These are phyloP conservation scores for Cochlearia excelsa DNA, from an alignment of 345 rosid species.

Conservation along the genomic window DNA sequence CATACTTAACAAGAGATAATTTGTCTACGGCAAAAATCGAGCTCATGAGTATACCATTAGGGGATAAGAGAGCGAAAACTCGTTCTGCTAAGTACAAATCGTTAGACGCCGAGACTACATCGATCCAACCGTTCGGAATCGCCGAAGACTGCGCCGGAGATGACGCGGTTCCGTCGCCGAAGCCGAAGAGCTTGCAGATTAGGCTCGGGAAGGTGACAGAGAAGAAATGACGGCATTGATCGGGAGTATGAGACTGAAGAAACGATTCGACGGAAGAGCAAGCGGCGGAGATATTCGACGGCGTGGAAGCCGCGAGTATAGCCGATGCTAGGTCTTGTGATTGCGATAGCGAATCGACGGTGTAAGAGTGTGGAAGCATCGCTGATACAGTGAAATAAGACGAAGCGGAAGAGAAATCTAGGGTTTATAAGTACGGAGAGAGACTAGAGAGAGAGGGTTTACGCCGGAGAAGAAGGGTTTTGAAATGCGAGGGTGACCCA, in stretches of 20 bases:
- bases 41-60: slow-evolving; percentile 53
- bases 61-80: slow-evolving; percentile 58
- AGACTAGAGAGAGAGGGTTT: slow-evolving; percentile 17
- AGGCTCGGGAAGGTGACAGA: slow-evolving; percentile 75
- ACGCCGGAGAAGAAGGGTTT: slow-evolving; percentile 40
- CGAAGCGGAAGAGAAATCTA: slow-evolving; percentile 15
- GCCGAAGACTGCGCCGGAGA: slow-evolving; percentile 27
- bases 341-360: slow-evolving; percentile 63
- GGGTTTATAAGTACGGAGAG: slow-evolving; percentile 31
- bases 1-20: slow-evolving; percentile 63
- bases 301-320: slow-evolving; percentile 57
- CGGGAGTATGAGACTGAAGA: slow-evolving; percentile 62
- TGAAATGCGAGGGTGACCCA: slow-evolving; percentile 43
- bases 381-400: slow-evolving; percentile 1
- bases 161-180: slow-evolving; percentile 51
- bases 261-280: slow-evolving; percentile 62
- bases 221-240: slow-evolving; percentile 91
- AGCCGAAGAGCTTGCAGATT: slow-evolving; percentile 80
- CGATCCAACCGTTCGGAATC: slow-evolving; percentile 56
- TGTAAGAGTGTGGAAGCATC: slow-evolving; percentile 75
- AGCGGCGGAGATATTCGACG: slow-evolving; percentile 57
- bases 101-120: slow-evolving; percentile 44
- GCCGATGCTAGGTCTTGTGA: slow-evolving; percentile 65
- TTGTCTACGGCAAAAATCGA: slow-evolving; percentile 73
- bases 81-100: slow-evolving; percentile 47